These are phyloP conservation scores for Dendrostoma leiphaemia DNA, from an alignment of 2,329 filamentous ascomycete genomes.

Conservation along the genomic window DNA sequence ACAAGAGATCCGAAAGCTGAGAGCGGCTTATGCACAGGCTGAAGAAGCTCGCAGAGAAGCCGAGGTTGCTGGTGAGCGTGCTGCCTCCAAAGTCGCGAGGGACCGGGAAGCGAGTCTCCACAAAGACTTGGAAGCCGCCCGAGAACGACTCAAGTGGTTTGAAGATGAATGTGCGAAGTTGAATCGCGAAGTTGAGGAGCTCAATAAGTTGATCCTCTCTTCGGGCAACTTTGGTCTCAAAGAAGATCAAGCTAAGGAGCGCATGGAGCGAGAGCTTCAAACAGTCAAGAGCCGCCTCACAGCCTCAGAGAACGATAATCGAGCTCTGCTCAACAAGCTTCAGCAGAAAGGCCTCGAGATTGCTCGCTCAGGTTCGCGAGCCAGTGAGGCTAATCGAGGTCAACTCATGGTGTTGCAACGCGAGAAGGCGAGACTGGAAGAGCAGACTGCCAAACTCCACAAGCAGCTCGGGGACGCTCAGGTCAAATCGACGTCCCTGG, in stretches of 20 bases:
- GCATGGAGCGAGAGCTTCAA: constrained; percentile 84
- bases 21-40: constrained; percentile 78
- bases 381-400: constrained; percentile 76
- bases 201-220: constrained; percentile 84
- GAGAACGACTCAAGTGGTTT: constrained; percentile 72
- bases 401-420: constrained; percentile 74
- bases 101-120: constrained; percentile 77
- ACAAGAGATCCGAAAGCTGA: constrained; percentile 76
- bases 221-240: constrained; percentile 87
- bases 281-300: constrained; percentile 86
- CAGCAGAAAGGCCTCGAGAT: constrained; percentile 98
- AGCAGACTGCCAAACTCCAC: constrained; percentile 75
- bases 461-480: constrained; percentile 86
- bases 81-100: constrained; percentile 71
- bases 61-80: constrained; percentile 76
- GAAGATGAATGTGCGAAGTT: constrained; percentile 77
- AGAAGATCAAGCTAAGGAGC: constrained; percentile 91
- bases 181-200: constrained; percentile 75
- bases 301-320: constrained; percentile 95
- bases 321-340: constrained; percentile 90
- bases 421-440: constrained; percentile 80
- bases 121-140: constrained; percentile 77
- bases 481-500: constrained; percentile 74
- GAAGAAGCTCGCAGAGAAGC: constrained; percentile 84
- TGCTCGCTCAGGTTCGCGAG: constrained; percentile 82